Base-by-base conservation (phyloP, 371 early-diverging fungal species). In the Mucor ambiguus region DNA sequence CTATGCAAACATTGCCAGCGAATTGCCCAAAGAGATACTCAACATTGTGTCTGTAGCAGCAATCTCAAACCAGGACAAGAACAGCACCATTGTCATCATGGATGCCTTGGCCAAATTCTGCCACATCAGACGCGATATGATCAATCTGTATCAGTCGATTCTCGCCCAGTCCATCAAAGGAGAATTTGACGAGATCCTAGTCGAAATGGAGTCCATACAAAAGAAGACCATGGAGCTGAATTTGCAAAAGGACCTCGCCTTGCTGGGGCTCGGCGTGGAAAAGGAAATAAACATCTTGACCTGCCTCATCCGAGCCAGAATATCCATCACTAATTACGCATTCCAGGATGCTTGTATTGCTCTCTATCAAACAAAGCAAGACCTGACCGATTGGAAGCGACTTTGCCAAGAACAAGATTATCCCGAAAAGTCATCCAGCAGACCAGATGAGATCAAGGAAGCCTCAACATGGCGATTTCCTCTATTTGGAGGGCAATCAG, bases 321-420 rank as follows among this genome's bases (percentile, higher is more conserved):
- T 71, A 29, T 79, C 85, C 0, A 77, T 86, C 29, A 72, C 72
- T 5, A 76, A 83, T 29, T 88, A 86, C 71, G 85, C 86, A 0
- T 81, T 86, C 43, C 86, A 86, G 48, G 83, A 84, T 44, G 70
- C 88, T 1, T 81, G 82, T 55, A 85, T 83, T 10, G 67, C 83
- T 9, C 52, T 88, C 18, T 83, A 80, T 68, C 59, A 74, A 24
- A 76, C 80, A 30, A 76, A 78, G 26, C 77, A 76, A n/a, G 73
- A 78, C 10, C 55, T 86, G 33, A 61, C 57, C 2, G 84, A 85
- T 37, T 88, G 88, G 88, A 79, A 80, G n/a, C 62, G 43, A 10
- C 55, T 76, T 8, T 77, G 80, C 9, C 69, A 80, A 43, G 80
- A 82, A 58, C 86, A 85, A 33, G 78, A 81, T 38, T 86, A 82